These are phyloP conservation scores for Achaetomium macrosporum DNA, from an alignment of 2,329 filamentous ascomycete genomes.

Conservation along the genomic window DNA sequence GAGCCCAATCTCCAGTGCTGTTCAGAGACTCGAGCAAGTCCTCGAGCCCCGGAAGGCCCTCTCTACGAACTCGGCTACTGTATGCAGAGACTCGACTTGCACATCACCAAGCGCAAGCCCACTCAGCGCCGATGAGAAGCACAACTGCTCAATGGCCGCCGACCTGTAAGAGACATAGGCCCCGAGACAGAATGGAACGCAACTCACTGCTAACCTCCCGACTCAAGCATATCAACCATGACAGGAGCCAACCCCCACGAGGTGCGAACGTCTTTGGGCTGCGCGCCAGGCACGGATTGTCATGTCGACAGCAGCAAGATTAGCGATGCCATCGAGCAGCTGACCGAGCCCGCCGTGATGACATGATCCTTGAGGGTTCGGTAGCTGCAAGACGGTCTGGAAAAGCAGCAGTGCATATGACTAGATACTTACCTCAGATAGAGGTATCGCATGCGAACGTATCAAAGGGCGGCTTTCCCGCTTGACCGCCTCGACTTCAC, in stretches of 20 bases:
- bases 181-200: not conserved
- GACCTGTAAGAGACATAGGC: slow-evolving; percentile 8
- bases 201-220: not conserved
- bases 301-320: slow-evolving; percentile 8
- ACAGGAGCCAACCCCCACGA: slow-evolving; percentile 10
- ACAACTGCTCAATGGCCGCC: slow-evolving; percentile 16
- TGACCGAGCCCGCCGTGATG: not conserved
- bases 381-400: too few species aligned
- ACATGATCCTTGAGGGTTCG: too few species aligned
- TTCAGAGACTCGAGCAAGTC: not conserved
- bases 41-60: not conserved
- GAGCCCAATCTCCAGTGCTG: not conserved
- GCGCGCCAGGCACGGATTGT: slow-evolving; percentile 9
- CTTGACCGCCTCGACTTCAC: too few species aligned
- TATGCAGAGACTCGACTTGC: not conserved
- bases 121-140: not conserved
- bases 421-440: too few species aligned
- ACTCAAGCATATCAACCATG: slow-evolving; percentile 15
- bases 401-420: too few species aligned
- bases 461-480: too few species aligned
- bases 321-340: slow-evolving; percentile 1
- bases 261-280: slow-evolving; percentile 7
- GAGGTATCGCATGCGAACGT: too few species aligned
- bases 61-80: too few species aligned
- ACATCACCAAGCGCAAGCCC: not conserved